A percentile compares a stretch with the other conserved stretches of the same genome.
Conservation (phyloP, 1,139 yeast genomes). For the Hemisphaericaspora subhashii region DNA sequence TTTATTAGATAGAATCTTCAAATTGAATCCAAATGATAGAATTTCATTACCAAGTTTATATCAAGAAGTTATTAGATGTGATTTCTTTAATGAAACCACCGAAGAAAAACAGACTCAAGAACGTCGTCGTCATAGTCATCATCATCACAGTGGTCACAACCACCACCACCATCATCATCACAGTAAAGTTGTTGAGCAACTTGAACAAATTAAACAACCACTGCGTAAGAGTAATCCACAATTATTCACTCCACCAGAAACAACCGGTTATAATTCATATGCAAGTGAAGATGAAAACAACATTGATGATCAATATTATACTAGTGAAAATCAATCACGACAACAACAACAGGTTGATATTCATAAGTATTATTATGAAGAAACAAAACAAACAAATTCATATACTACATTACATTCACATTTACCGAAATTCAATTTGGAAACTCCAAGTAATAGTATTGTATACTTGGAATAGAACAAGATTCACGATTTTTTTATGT, state of each 20-base stretch:
- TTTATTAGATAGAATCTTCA: constrained; percentile 56
- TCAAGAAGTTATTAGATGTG: constrained; percentile 38
- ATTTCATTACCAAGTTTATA: constrained; percentile 51
- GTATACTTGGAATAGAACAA: constrained; percentile 8
- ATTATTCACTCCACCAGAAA: constrained; percentile 20
- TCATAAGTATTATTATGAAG: constrained; percentile 10
- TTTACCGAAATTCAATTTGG: constrained; percentile 10
- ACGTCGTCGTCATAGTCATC: constrained; percentile 6
- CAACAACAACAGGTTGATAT: too few species aligned
- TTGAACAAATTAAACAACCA: not conserved
- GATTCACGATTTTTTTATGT: not conserved
- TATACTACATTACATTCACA: constrained; percentile 4
- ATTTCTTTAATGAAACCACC: constrained; percentile 34
- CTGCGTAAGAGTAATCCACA: constrained; percentile 16
- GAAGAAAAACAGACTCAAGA: constrained; percentile 4
- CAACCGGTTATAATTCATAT: constrained; percentile 17
- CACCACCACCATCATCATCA: constrained; percentile 1
- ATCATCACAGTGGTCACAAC: constrained; percentile 1
- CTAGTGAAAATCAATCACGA: constrained; percentile 2
- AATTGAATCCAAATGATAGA: constrained; percentile 64
- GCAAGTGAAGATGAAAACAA: constrained; percentile 14
- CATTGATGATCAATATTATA: constrained; percentile 11
- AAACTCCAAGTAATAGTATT: constrained; percentile 12
- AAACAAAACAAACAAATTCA: constrained; percentile 5
- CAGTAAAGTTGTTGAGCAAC: not conserved